These are phyloP conservation scores for Amniculicola lignicola DNA, from an alignment of 495 filamentous ascomycete species.

Conservation along the genomic window DNA sequence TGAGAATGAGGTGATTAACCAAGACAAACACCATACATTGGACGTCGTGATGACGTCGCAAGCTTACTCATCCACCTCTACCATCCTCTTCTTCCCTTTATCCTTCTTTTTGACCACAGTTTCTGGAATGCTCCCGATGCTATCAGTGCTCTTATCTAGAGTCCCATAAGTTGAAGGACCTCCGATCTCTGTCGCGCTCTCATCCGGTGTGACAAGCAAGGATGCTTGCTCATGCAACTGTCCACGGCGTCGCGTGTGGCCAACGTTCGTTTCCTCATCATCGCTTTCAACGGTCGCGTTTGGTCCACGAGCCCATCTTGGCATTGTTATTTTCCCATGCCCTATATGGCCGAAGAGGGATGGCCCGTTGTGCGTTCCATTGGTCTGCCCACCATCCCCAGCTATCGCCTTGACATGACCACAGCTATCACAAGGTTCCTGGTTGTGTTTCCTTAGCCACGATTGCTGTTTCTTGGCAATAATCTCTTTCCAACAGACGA, in stretches of 20 bases:
- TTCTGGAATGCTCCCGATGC: conserved; percentile 10
- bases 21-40: too few relatives aligned
- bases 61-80: conserved; percentile 25
- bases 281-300: background rate
- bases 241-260: background rate
- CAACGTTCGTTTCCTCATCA: background rate
- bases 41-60: too few relatives aligned
- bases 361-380: background rate
- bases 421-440: conserved; percentile 4
- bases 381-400: background rate
- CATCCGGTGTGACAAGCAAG: conserved; percentile 18
- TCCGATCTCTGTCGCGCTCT: conserved; percentile 8
- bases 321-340: conserved; percentile 1
- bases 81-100: conserved; percentile 25
- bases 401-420: background rate
- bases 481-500: conserved; percentile 25
- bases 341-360: background rate
- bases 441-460: conserved; percentile 1
- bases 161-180: conserved; percentile 6
- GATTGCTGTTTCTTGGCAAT: conserved; percentile 15
- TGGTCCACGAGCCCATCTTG: conserved; percentile 7
- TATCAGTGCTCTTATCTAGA: conserved; percentile 9
- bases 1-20: too few relatives aligned
- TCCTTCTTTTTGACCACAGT: conserved; percentile 25
- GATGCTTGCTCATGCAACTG: background rate